A percentile compares a stretch with the other conserved stretches of the same genome.
Conservation (phyloP, 352 stramenopile genomes). For the Blastocystis sp. region DNA sequence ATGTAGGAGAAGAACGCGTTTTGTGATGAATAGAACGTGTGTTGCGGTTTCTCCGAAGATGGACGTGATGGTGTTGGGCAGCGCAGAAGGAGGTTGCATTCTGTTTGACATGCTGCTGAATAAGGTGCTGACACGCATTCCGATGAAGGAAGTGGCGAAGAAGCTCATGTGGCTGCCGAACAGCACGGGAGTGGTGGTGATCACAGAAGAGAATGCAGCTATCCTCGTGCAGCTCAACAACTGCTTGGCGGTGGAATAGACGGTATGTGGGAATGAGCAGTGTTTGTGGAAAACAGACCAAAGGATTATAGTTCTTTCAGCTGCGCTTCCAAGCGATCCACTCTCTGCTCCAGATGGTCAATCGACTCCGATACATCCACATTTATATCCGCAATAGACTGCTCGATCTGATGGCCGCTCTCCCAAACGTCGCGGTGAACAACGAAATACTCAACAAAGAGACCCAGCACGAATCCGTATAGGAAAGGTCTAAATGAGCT, state of each 20-base stretch:
- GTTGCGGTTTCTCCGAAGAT: not conserved
- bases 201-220: not conserved
- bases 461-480: conserved; percentile 19
- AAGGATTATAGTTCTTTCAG: conserved; percentile 15
- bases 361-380: conserved; percentile 54
- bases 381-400: conserved; percentile 52
- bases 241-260: not conserved
- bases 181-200: not conserved
- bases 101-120: not conserved
- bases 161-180: not conserved
- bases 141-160: not conserved
- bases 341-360: conserved; percentile 23
- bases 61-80: not conserved
- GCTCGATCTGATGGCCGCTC: conserved; percentile 64
- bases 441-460: conserved; percentile 65
- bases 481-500: conserved; percentile 51
- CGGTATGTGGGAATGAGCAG: conserved; percentile 16
- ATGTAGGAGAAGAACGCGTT: not conserved
- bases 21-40: not conserved
- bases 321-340: conserved; percentile 7
- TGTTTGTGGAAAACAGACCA: not conserved
- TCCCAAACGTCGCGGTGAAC: conserved; percentile 62
- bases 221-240: not conserved
- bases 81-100: not conserved
- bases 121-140: not conserved